These are phyloP conservation scores for Orbilia javanica DNA, from an alignment of 2,329 filamentous ascomycete genomes.

Conservation along the genomic window DNA sequence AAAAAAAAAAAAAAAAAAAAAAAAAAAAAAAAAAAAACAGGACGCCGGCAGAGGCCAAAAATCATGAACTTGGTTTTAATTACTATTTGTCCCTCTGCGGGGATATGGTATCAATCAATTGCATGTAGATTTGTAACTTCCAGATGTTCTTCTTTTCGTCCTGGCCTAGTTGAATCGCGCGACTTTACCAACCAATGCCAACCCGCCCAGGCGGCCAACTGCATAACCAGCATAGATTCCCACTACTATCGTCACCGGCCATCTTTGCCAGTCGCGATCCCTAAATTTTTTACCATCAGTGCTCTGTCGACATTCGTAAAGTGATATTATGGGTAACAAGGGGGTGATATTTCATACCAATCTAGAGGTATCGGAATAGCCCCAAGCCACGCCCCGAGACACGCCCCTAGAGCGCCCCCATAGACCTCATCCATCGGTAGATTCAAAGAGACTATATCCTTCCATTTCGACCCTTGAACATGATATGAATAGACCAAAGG, in stretches of 20 bases:
- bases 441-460: constrained; percentile 75
- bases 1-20: too few relatives aligned
- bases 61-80: background rate
- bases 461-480: constrained; percentile 78
- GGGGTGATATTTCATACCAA: constrained; percentile 71
- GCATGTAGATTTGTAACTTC: background rate
- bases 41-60: background rate
- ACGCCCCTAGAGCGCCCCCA: constrained; percentile 81
- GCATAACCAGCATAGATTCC: constrained; percentile 85
- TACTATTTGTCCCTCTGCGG: background rate
- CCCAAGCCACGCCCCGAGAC: constrained; percentile 89
- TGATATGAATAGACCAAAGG: constrained; percentile 89
- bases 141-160: background rate
- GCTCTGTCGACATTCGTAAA: background rate
- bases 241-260: constrained; percentile 90
- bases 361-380: constrained; percentile 95
- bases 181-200: constrained; percentile 66
- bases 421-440: constrained; percentile 86
- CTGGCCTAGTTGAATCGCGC: constrained; percentile 28
- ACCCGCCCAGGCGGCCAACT: constrained; percentile 75
- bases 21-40: too few relatives aligned
- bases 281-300: constrained; percentile 63
- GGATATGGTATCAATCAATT: background rate
- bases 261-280: constrained; percentile 98
- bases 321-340: background rate